Percentiles rank a stretch among this genome's conserved stretches.
phyloP scores from a whole-genome alignment of 2,329 filamentous ascomycete species.

The Westerdykella ornata region DNA sequence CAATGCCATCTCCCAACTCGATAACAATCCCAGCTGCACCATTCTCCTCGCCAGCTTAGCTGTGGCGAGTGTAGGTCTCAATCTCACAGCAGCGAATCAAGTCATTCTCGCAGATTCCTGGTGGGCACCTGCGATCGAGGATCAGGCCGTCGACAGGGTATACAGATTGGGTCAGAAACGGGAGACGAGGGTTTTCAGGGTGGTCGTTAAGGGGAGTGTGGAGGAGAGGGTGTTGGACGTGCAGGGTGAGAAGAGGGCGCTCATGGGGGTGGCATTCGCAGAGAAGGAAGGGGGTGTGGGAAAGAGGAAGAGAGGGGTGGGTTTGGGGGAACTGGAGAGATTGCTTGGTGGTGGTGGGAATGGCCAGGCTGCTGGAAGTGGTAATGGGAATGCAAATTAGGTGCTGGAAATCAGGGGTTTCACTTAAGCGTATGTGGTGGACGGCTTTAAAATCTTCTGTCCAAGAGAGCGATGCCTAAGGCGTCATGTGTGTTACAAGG shows the following conservation, averaged over 20 bases:
- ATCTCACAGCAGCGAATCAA: constrained; percentile 78
- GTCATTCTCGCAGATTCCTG: constrained; percentile 78
- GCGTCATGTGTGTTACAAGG: too few species aligned
- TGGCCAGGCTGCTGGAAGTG: too few species aligned
- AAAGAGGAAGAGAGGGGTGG: constrained; percentile 29
- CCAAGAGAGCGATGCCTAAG: too few species aligned
- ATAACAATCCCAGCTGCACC: constrained; percentile 59
- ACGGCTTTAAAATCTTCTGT: too few species aligned
- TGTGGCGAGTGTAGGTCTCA: constrained; percentile 79
- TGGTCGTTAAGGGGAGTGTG: constrained; percentile 73
- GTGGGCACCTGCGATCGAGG: constrained; percentile 89
- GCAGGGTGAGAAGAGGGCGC: constrained; percentile 68
- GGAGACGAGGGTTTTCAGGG: constrained; percentile 69
- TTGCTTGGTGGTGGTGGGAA: constrained; percentile 29
- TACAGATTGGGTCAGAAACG: constrained; percentile 78
- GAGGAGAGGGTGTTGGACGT: constrained; percentile 75
- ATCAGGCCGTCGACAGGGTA: constrained; percentile 83
- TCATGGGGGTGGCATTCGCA: constrained; percentile 72
- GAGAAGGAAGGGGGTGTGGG: constrained; percentile 54
- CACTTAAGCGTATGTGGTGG: too few species aligned
- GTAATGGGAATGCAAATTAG: background rate
- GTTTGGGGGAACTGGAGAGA: constrained; percentile 40
- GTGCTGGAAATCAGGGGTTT: too few species aligned
- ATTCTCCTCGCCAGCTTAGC: constrained; percentile 76
- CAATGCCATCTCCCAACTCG: constrained; percentile 59